Evolutionary conservation across 345 rosid genomes (phyloP).

Genomic region (Balakata baccata): DNA sequence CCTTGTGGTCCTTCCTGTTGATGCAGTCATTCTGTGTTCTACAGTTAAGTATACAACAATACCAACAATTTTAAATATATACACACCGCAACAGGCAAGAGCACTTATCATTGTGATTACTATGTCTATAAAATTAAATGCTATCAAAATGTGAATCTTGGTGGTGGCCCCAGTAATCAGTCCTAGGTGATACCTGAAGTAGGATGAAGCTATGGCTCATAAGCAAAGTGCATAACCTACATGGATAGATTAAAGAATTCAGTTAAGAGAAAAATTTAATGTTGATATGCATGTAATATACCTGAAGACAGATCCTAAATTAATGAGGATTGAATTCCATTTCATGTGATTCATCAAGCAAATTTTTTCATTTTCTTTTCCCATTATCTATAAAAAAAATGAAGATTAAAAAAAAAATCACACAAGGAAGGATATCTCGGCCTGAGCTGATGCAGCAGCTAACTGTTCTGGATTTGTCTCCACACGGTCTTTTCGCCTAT

Average conservation of each 20-base stretch:
- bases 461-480: slow-evolving; percentile 98
- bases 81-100: not conserved
- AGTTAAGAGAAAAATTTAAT: not conserved
- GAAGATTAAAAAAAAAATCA: not conserved
- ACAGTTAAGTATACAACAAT: slow-evolving; percentile 32
- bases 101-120: not conserved
- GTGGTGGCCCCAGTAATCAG: not conserved
- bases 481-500: slow-evolving; percentile 90
- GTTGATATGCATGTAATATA: not conserved
- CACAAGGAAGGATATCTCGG: slow-evolving; percentile 68
- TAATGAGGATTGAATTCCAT: not conserved
- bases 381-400: not conserved
- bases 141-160: not conserved
- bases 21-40: slow-evolving; percentile 73
- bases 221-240: slow-evolving; percentile 18
- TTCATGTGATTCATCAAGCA: not conserved
- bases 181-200: not conserved
- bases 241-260: not conserved
- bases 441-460: slow-evolving; percentile 98
- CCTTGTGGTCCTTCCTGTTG: slow-evolving; percentile 80
- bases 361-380: not conserved
- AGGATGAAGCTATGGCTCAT: not conserved
- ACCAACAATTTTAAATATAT: not conserved
- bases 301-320: not conserved
- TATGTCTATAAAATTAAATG: not conserved